Conservation (phyloP, 2,329 filamentous ascomycete genomes). For the Pezicula rhizophila region DNA sequence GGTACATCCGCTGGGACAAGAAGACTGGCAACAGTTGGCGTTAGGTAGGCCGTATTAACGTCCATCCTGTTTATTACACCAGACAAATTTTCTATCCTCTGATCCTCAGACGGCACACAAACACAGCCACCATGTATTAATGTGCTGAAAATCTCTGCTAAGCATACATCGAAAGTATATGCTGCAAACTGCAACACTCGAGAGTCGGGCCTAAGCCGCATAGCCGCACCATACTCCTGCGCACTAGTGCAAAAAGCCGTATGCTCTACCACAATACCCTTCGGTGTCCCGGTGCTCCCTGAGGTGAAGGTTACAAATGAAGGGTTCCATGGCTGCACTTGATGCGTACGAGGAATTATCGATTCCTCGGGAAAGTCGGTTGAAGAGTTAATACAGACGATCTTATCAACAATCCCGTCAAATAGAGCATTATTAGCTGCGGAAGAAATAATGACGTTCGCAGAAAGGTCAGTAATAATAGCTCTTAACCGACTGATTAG, state of each 20-base stretch:
- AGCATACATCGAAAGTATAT: slow-evolving; percentile 5
- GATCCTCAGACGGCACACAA: slow-evolving; percentile 6
- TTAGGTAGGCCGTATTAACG: slow-evolving; percentile 4
- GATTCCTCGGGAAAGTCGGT: no score
- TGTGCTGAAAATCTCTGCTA: neutral
- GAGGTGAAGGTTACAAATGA: no score
- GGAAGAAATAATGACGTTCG: no score
- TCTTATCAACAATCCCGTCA: no score
- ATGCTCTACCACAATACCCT: slow-evolving; percentile 1
- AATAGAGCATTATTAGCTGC: no score
- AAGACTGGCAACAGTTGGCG: slow-evolving; percentile 4
- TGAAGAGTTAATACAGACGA: no score
- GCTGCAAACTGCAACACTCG: slow-evolving; percentile 3
- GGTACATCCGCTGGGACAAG: slow-evolving; percentile 5
- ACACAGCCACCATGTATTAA: slow-evolving; percentile 3
- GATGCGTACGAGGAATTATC: no score
- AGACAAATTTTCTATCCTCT: slow-evolving; percentile 5
- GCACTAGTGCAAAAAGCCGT: neutral
- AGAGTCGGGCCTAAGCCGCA: neutral
- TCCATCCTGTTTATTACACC: slow-evolving; percentile 4
- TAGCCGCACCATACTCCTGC: neutral
- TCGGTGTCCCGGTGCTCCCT: no score
- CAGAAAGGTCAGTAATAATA: no score
- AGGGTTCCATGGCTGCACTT: no score
- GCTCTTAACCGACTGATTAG: no score